A percentile compares a stretch with the other conserved stretches of the same genome.
Conservation (phyloP, 305 asterid genomes). For the Plantago coronopus region DNA sequence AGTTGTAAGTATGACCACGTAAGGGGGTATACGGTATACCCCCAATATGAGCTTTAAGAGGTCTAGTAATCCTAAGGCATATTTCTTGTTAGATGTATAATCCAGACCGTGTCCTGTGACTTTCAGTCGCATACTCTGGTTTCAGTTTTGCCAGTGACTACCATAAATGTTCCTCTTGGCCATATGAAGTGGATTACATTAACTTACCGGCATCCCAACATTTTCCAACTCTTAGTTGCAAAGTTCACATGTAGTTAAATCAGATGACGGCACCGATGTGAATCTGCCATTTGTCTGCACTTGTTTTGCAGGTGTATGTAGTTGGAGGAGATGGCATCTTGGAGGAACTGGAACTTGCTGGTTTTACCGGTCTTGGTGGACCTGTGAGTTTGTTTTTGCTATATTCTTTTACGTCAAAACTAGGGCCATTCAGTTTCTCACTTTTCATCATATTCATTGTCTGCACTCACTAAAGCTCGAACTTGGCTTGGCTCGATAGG, state of each 20-base stretch:
- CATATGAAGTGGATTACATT: background rate
- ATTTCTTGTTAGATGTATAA: background rate
- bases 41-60: background rate
- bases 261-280: slow-evolving; percentile 5
- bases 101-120: background rate
- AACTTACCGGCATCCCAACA: background rate
- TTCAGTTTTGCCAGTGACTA: background rate
- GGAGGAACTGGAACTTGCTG: slow-evolving; percentile 76
- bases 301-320: slow-evolving; percentile 69
- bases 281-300: slow-evolving; percentile 15
- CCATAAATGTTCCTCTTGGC: background rate
- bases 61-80: too few species aligned
- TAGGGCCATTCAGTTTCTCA: background rate
- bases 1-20: background rate
- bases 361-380: slow-evolving; percentile 74
- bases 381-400: slow-evolving; percentile 52
- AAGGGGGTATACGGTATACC: slow-evolving; percentile 4
- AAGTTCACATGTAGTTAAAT: background rate
- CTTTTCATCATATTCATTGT: slow-evolving; percentile 2
- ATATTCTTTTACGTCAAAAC: slow-evolving; percentile 3
- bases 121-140: background rate
- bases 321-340: slow-evolving; percentile 88
- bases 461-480: too few species aligned
- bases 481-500: too few species aligned
- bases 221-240: background rate